Percentiles rank a stretch among this genome's conserved stretches.
These are phyloP conservation scores for Hypoxylon sp. DNA, from an alignment of 2,329 filamentous ascomycete species.

Conservation along the genomic window DNA sequence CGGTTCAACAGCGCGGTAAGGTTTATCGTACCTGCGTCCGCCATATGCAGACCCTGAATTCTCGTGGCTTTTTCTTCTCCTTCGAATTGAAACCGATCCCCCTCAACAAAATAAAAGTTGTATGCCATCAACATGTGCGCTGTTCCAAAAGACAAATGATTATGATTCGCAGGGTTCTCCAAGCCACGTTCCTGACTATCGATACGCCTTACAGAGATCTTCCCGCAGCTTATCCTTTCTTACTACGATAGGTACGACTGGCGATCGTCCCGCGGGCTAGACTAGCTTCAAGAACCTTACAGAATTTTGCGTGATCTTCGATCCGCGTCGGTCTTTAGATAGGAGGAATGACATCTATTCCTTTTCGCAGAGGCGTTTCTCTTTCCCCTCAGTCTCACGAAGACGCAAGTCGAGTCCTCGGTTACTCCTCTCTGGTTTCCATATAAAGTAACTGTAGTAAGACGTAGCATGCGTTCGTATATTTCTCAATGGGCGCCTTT, in stretches of 20 bases:
- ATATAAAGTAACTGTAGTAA: constrained; percentile 24
- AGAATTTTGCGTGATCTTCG: constrained; percentile 29
- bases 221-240: constrained; percentile 23
- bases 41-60: constrained; percentile 26
- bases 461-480: constrained; percentile 10
- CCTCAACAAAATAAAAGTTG: constrained; percentile 3
- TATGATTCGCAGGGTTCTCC: constrained; percentile 13
- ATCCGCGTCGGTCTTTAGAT: constrained; percentile 14
- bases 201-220: constrained; percentile 29
- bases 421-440: constrained; percentile 22
- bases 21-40: constrained; percentile 35
- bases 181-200: constrained; percentile 36
- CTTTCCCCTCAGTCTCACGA: constrained; percentile 8
- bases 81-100: neutral
- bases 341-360: constrained; percentile 25
- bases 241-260: constrained; percentile 9
- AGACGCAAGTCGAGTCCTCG: constrained; percentile 6
- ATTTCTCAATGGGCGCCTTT: neutral
- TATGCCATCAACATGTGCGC: constrained; percentile 1
- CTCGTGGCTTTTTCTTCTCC: constrained; percentile 30
- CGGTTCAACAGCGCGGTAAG: constrained; percentile 23
- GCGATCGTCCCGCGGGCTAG: constrained; percentile 17
- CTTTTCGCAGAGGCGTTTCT: constrained; percentile 9
- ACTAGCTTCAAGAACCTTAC: constrained; percentile 2
- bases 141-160: constrained; percentile 1